Conservation (phyloP, 140 eudicot species). For the Stevia rebaudiana region DNA sequence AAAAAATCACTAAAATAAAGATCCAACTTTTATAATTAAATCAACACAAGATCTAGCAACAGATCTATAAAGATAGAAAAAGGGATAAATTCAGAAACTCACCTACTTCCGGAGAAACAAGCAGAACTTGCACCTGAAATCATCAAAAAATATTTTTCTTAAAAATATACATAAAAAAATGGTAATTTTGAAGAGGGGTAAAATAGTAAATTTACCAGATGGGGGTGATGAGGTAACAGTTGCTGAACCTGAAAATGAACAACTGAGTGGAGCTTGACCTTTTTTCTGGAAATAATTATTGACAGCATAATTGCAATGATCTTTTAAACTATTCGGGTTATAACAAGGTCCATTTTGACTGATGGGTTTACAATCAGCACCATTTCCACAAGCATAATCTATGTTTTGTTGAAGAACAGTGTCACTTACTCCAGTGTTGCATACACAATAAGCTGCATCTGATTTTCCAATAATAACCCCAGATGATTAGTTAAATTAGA, state of each 20-base stretch:
- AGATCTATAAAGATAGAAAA: background rate
- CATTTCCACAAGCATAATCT: conserved; percentile 69
- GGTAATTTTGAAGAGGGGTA: conserved; percentile 19
- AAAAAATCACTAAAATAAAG: conserved; percentile 9
- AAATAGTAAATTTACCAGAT: conserved; percentile 32
- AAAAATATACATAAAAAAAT: background rate
- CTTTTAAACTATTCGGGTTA: conserved; percentile 47
- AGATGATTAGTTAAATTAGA: background rate
- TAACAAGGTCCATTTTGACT: conserved; percentile 49
- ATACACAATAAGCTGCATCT: conserved; percentile 73
- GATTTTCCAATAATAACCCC: conserved; percentile 1
- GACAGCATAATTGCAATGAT: conserved; percentile 57
- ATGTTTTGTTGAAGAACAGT: conserved; percentile 39
- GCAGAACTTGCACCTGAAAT: conserved; percentile 51
- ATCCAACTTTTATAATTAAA: conserved; percentile 7
- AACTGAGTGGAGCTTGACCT: conserved; percentile 33
- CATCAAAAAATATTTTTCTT: background rate
- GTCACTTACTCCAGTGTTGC: conserved; percentile 55
- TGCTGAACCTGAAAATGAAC: conserved; percentile 57
- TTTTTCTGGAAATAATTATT: conserved; percentile 56
- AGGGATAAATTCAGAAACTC: background rate
- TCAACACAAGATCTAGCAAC: conserved; percentile 24
- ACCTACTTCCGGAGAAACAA: conserved; percentile 69
- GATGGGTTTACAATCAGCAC: conserved; percentile 57
- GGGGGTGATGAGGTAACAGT: conserved; percentile 33